Evolutionary conservation across 768 basidiomycete species (phyloP), one percentile per base, ranked within the genome.

Genomic region (Boletus huronensis): DNA sequence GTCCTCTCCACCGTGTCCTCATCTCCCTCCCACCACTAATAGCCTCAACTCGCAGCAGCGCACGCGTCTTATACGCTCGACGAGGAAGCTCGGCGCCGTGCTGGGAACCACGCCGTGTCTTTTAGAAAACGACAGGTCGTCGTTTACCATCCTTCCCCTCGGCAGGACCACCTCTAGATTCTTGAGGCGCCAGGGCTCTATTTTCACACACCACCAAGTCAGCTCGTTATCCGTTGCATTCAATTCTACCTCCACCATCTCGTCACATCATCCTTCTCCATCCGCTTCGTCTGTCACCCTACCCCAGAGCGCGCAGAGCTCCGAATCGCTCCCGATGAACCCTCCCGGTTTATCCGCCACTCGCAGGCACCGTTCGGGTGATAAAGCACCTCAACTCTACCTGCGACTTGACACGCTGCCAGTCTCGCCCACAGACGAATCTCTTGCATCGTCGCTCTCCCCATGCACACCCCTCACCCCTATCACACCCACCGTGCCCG

Each of bases 91-190:
- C 25, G 70, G 65, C 36, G 61, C 71, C 5, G 53, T 74, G 40
- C 65, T 74, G 50, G 73, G 73, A 55, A 67, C 72, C 10, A 74
- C 74, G 23, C 73, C 73, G 0, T 66, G 46, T 50, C 63, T 74
- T 8, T 41, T 74, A n/a, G 73, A 74, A 34, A 53, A 50, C 31
- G 57, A 67, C 49, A 43, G n/a, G n/a, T n/a, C 29, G 0, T 58
- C 69, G 31, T 54, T 59, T n/a, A 44, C 58, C 3, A 25, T 64
- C 2, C 60, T 67, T 6, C 70, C 70, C 25, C 43, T 67, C 39
- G 63, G 55, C 7, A 62, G 38, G 25, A 28, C 54, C 8, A 67
- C 60, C 1, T 45, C 61, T 1, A 67, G 48, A 47, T 48, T 40
- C 23, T 57, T 64, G 28, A 71, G 68, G 23, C 69, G 71, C 19